Conservation (phyloP, 129 eudicot species). For the Kitagawia praeruptora region DNA sequence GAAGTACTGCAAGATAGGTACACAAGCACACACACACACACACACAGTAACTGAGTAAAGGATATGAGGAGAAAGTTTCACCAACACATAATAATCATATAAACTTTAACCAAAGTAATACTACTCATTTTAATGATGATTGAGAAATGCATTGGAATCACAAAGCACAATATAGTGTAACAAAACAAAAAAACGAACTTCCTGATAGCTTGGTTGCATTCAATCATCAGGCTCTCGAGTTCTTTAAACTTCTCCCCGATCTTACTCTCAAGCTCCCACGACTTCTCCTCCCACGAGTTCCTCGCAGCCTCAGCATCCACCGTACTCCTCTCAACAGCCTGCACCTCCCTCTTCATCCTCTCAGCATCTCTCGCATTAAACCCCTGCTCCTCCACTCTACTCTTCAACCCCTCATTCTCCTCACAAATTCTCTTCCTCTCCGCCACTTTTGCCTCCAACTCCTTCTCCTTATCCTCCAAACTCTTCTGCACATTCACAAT, state of each 20-base stretch:
- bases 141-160: background rate
- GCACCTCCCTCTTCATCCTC: slow-evolving; percentile 85
- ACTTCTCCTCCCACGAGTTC: slow-evolving; percentile 79
- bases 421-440: slow-evolving; percentile 44
- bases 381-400: slow-evolving; percentile 66
- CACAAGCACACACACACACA: too few relatives aligned
- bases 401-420: slow-evolving; percentile 78
- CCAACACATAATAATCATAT: background rate
- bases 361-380: slow-evolving; percentile 81
- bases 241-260: slow-evolving; percentile 66
- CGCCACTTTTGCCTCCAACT: slow-evolving; percentile 36
- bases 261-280: slow-evolving; percentile 49
- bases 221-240: slow-evolving; percentile 57
- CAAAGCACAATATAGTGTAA: background rate
- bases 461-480: slow-evolving; percentile 64
- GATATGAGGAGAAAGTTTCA: too few relatives aligned
- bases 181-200: slow-evolving; percentile 30
- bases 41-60: too few relatives aligned
- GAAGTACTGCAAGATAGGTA: too few relatives aligned
- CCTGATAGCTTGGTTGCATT: slow-evolving; percentile 65
- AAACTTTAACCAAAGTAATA: background rate
- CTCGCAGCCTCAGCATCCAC: slow-evolving; percentile 60
- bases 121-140: background rate
- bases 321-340: slow-evolving; percentile 67
- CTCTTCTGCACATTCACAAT: slow-evolving; percentile 28